These are phyloP conservation scores for Paramecium pentaurelia DNA, from an alignment of 73 alveolate species.

Conservation along the genomic window DNA sequence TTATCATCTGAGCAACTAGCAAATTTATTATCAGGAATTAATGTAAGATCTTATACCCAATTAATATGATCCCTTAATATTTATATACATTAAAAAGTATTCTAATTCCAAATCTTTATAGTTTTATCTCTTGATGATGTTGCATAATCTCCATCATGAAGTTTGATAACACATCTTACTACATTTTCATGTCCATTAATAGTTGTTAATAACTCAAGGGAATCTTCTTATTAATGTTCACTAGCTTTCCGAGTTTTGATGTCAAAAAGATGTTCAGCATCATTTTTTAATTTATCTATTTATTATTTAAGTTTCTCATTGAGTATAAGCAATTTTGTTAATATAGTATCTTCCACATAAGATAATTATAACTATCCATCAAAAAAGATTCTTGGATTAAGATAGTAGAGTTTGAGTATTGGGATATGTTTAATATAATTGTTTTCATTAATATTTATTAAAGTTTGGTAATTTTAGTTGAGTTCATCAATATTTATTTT, in stretches of 20 bases:
- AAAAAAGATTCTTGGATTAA: background rate
- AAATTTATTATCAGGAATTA: background rate
- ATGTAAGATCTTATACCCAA: slow-evolving; percentile 28
- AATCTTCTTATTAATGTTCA: background rate
- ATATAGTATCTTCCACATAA: background rate
- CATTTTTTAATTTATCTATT: background rate
- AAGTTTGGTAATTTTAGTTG: background rate
- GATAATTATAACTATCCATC: background rate
- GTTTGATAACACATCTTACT: background rate
- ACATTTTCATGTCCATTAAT: slow-evolving; percentile 22
- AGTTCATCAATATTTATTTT: background rate
- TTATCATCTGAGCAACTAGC: slow-evolving; percentile 45
- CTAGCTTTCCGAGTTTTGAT: background rate
- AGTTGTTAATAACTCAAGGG: background rate
- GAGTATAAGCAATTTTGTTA: background rate
- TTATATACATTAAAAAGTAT: background rate
- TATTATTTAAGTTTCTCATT: background rate
- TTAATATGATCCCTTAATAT: background rate
- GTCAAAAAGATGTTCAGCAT: background rate
- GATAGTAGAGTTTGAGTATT: background rate
- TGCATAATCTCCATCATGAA: slow-evolving; percentile 11
- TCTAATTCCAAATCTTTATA: background rate
- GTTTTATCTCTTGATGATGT: slow-evolving; percentile 25
- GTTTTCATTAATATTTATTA: background rate
- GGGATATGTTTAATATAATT: background rate